Conservation (phyloP, 2,329 filamentous ascomycete genomes). For the Xylariaceae sp. region DNA sequence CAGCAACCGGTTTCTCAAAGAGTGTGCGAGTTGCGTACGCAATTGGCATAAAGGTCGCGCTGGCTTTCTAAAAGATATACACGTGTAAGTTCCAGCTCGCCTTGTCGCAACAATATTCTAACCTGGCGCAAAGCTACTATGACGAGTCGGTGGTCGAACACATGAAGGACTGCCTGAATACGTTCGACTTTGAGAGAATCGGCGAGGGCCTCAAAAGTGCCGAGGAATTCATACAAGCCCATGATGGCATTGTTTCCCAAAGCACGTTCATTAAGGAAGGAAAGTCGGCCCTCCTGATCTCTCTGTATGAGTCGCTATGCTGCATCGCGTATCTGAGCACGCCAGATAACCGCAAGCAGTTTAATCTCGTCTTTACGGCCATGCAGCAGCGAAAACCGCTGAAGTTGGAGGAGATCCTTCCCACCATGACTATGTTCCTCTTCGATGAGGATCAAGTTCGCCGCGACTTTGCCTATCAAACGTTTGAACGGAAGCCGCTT, state of each 20-base stretch:
- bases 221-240: conserved; percentile 45
- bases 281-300: conserved; percentile 60
- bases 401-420: conserved; percentile 67
- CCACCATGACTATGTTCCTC: conserved; percentile 78
- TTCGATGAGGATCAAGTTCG: conserved; percentile 66
- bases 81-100: conserved; percentile 44
- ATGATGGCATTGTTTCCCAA: conserved; percentile 37
- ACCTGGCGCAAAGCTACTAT: conserved; percentile 23
- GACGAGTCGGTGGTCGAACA: conserved; percentile 47
- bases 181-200: conserved; percentile 58
- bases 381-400: conserved; percentile 75
- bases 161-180: conserved; percentile 53
- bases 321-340: conserved; percentile 68
- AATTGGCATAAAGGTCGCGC: conserved; percentile 69
- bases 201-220: conserved; percentile 54
- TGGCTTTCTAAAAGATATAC: conserved; percentile 55
- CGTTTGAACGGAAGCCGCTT: conserved; percentile 59
- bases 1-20: conserved; percentile 54
- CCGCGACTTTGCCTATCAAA: conserved; percentile 60
- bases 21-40: conserved; percentile 65
- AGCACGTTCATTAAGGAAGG: conserved; percentile 38
- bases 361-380: conserved; percentile 77
- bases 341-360: conserved; percentile 51
- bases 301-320: conserved; percentile 83
- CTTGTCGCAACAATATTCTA: conserved; percentile 4